Evolutionary conservation across 2,329 filamentous ascomycete species (phyloP).

Genomic region (Aspergillus nomiae): DNA sequence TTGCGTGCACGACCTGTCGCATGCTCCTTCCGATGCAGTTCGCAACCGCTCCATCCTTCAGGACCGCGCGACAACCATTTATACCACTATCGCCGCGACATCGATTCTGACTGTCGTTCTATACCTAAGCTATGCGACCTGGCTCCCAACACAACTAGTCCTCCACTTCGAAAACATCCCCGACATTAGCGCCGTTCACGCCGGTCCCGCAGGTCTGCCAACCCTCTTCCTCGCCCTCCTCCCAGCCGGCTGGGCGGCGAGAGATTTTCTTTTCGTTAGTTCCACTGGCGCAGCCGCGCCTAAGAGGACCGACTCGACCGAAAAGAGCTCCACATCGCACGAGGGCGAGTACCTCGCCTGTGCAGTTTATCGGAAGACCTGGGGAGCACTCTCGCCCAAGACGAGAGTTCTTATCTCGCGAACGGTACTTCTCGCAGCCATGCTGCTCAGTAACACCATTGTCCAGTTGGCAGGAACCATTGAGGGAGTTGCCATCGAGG

Average conservation of each 20-base stretch:
- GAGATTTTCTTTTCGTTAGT: slow-evolving; percentile 71
- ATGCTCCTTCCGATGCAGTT: slow-evolving; percentile 44
- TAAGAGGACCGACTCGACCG: slow-evolving; percentile 42
- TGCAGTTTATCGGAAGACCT: slow-evolving; percentile 61
- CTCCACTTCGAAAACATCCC: slow-evolving; percentile 72
- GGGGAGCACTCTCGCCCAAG: slow-evolving; percentile 63
- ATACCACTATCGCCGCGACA: slow-evolving; percentile 69
- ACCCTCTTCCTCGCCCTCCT: slow-evolving; percentile 56
- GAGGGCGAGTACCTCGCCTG: slow-evolving; percentile 70
- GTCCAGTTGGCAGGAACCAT: slow-evolving; percentile 68
- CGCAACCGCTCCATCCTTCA: slow-evolving; percentile 66
- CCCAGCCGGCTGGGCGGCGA: slow-evolving; percentile 70
- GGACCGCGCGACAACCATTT: slow-evolving; percentile 63
- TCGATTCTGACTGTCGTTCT: slow-evolving; percentile 75
- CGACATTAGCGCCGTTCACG: slow-evolving; percentile 68
- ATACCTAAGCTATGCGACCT: slow-evolving; percentile 67
- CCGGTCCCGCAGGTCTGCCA: slow-evolving; percentile 57
- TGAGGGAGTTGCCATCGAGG: slow-evolving; percentile 67
- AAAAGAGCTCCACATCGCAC: slow-evolving; percentile 66
- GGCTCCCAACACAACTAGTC: slow-evolving; percentile 72
- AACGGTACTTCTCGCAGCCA: slow-evolving; percentile 54
- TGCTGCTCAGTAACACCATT: slow-evolving; percentile 57
- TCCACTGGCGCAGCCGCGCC: slow-evolving; percentile 50
- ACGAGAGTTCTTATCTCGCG: slow-evolving; percentile 66
- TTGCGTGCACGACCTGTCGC: slow-evolving; percentile 61